Conservation (phyloP, 2,329 filamentous ascomycete genomes). For the Fusarium burgessii region DNA sequence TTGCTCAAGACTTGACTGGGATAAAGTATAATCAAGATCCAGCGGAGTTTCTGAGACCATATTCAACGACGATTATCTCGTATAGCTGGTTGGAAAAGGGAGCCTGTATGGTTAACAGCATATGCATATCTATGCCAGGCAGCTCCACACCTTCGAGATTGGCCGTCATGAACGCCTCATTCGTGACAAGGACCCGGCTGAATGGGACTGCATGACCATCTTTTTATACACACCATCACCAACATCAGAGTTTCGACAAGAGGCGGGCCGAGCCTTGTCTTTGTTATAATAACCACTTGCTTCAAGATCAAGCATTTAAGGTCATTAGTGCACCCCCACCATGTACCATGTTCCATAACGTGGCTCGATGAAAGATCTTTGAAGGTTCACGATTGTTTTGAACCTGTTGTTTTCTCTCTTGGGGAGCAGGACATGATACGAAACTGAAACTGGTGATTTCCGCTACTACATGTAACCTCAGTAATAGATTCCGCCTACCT, state of each 20-base stretch:
- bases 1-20: not conserved
- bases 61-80: not conserved
- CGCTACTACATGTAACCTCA: too few relatives aligned
- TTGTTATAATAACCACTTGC: slow-evolving; percentile 18
- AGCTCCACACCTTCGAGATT: not conserved
- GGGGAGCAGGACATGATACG: not conserved
- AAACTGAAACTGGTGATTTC: not conserved
- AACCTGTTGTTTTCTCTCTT: not conserved
- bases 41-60: not conserved
- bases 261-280: slow-evolving; percentile 41
- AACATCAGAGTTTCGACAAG: slow-evolving; percentile 33
- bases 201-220: not conserved
- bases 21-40: not conserved
- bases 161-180: not conserved
- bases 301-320: not conserved
- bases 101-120: not conserved
- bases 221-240: not conserved
- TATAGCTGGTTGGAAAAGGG: not conserved
- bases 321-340: not conserved
- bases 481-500: not conserved
- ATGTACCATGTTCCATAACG: too few relatives aligned
- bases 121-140: not conserved
- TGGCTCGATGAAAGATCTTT: not conserved
- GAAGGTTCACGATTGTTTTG: not conserved
- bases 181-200: not conserved